Evolutionary conservation across 345 rosid genomes (phyloP).

Genomic region (Cardamine resedifolia): DNA sequence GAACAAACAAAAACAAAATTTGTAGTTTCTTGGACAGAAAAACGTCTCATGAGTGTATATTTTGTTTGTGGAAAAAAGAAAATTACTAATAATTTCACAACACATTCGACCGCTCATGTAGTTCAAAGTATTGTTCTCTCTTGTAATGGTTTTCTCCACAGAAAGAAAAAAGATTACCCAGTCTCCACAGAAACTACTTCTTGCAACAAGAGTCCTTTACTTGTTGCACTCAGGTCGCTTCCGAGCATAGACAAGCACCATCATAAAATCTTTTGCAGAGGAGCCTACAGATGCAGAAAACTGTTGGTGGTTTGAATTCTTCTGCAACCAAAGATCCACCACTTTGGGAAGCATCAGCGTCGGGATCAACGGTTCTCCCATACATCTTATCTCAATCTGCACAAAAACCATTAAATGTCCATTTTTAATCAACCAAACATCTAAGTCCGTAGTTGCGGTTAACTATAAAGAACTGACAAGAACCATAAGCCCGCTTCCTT

Average conservation of each 20-base stretch:
- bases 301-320: conserved; percentile 48
- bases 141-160: background rate
- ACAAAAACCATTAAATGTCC: background rate
- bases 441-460: background rate
- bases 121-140: background rate
- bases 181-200: conserved; percentile 8
- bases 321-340: conserved; percentile 70
- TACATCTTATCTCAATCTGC: conserved; percentile 82
- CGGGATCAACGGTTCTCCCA: conserved; percentile 72
- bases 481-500: background rate
- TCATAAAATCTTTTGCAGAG: conserved; percentile 74
- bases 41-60: background rate
- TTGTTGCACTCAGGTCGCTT: conserved; percentile 37
- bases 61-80: background rate
- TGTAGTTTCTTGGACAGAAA: background rate
- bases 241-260: conserved; percentile 73
- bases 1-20: background rate
- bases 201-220: conserved; percentile 16
- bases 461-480: background rate
- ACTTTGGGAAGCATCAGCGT: conserved; percentile 52
- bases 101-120: background rate
- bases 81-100: background rate
- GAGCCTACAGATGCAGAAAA: conserved; percentile 61
- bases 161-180: background rate
- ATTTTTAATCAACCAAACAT: background rate